Evolutionary conservation across 768 basidiomycete species (phyloP).

Genomic region (Roridomyces roridus): DNA sequence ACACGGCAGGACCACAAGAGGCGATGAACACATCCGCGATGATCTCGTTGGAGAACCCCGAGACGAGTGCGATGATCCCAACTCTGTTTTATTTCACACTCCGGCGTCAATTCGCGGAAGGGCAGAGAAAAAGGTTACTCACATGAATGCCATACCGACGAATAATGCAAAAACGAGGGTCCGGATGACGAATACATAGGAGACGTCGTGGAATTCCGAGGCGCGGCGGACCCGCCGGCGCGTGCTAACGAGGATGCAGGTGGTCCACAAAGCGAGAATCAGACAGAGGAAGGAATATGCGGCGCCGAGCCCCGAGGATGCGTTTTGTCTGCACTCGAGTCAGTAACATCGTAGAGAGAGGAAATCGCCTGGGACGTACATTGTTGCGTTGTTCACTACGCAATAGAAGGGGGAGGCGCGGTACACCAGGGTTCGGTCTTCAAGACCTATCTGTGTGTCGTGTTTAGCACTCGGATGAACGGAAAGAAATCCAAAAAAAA

Average conservation of each 20-base stretch:
- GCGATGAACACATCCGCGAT: slow-evolving; percentile 16
- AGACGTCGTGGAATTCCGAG: slow-evolving; percentile 33
- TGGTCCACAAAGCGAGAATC: slow-evolving; percentile 8
- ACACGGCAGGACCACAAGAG: slow-evolving; percentile 15
- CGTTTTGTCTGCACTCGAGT: background rate
- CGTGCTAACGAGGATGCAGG: slow-evolving; percentile 3
- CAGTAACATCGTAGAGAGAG: no score
- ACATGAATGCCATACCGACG: slow-evolving; percentile 17
- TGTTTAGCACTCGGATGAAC: background rate
- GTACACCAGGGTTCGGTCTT: slow-evolving; percentile 1
- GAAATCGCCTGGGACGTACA: background rate
- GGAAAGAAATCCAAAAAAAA: background rate
- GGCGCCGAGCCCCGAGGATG: slow-evolving; percentile 10
- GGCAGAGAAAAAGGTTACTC: no score
- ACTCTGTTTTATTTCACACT: background rate
- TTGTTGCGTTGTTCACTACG: background rate
- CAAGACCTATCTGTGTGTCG: slow-evolving; percentile 1
- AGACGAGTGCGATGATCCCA: slow-evolving; percentile 14
- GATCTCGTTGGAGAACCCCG: slow-evolving; percentile 7
- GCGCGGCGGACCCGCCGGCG: slow-evolving; percentile 19
- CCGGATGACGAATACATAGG: slow-evolving; percentile 41
- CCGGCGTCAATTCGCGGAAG: no score
- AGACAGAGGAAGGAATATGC: slow-evolving; percentile 6
- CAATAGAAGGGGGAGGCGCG: slow-evolving; percentile 20
- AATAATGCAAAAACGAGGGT: slow-evolving; percentile 15